These are phyloP conservation scores for Lentinula novae-zelandiae DNA, from an alignment of 1,284 basidiomycete species.

Conservation along the genomic window DNA sequence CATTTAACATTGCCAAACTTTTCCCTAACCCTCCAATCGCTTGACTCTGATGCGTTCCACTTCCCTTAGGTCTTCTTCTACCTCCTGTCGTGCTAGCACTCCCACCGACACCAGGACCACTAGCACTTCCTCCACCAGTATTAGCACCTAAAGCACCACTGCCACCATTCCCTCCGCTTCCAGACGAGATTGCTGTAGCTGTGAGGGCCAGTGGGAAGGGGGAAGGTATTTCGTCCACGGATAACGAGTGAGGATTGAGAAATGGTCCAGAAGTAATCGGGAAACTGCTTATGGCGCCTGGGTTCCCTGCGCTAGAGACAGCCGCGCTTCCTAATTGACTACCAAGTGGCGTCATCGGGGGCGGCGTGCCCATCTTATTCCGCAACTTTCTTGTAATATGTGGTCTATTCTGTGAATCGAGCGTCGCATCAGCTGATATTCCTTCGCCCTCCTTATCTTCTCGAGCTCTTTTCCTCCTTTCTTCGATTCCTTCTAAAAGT, in stretches of 20 bases:
- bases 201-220: slow-evolving; percentile 77
- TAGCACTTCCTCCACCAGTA: slow-evolving; percentile 23
- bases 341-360: slow-evolving; percentile 53
- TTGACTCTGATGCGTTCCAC: slow-evolving; percentile 47
- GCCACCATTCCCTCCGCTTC: slow-evolving; percentile 30
- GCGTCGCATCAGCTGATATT: slow-evolving; percentile 57
- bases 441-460: slow-evolving; percentile 83
- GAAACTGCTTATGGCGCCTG: slow-evolving; percentile 33
- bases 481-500: slow-evolving; percentile 78
- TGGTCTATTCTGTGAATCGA: slow-evolving; percentile 72
- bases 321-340: slow-evolving; percentile 27
- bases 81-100: slow-evolving; percentile 39
- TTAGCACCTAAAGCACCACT: slow-evolving; percentile 31
- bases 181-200: slow-evolving; percentile 35
- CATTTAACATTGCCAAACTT: slow-evolving; percentile 49
- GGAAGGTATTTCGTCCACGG: slow-evolving; percentile 78
- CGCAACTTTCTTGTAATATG: slow-evolving; percentile 77
- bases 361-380: slow-evolving; percentile 70
- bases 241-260: slow-evolving; percentile 73
- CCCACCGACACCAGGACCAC: slow-evolving; percentile 28
- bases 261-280: slow-evolving; percentile 64
- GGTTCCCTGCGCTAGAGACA: slow-evolving; percentile 23
- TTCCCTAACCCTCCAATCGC: slow-evolving; percentile 62
- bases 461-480: slow-evolving; percentile 65
- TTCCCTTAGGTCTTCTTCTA: slow-evolving; percentile 54